phyloP scores from a whole-genome alignment of 306 rosid genomes.

The Adenanthera pavonina region DNA sequence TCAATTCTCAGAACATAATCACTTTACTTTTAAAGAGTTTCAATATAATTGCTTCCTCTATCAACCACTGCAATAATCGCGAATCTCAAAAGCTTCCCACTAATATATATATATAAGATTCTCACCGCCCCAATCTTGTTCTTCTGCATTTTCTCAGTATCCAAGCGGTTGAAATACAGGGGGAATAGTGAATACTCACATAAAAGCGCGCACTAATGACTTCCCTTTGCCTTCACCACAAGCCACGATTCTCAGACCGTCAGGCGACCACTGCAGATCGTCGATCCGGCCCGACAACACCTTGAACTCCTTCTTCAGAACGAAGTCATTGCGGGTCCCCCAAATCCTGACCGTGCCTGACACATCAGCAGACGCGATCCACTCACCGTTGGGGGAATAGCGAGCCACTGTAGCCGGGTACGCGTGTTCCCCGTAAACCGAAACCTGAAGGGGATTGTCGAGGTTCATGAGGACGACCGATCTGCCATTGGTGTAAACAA shows the following conservation, averaged over 20 bases:
- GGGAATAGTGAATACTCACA: slow-evolving; percentile 47
- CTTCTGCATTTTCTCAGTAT: slow-evolving; percentile 9
- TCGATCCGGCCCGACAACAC: slow-evolving; percentile 92
- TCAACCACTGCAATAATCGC: not conserved
- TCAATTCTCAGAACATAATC: not conserved
- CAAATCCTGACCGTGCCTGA: slow-evolving; percentile 89
- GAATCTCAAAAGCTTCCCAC: not conserved
- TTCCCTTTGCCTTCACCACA: slow-evolving; percentile 93
- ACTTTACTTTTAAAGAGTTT: not conserved
- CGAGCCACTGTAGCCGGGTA: slow-evolving; percentile 88
- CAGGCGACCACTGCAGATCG: slow-evolving; percentile 96
- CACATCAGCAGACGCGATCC: slow-evolving; percentile 93
- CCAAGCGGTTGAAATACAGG: not conserved
- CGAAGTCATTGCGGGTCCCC: slow-evolving; percentile 84
- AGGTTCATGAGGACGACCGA: slow-evolving; percentile 79
- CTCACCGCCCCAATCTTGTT: slow-evolving; percentile 11
- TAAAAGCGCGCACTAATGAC: slow-evolving; percentile 91
- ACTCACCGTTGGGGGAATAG: slow-evolving; percentile 91
- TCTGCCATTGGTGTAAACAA: slow-evolving; percentile 84
- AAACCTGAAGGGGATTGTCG: slow-evolving; percentile 77
- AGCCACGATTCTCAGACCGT: slow-evolving; percentile 87
- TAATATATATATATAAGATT: not conserved
- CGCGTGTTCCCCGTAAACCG: slow-evolving; percentile 88
- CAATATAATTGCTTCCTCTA: not conserved
- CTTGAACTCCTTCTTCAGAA: slow-evolving; percentile 89